phyloP scores from a whole-genome alignment of 805 yeast genomes.

The Metschnikowia vanudenii region DNA sequence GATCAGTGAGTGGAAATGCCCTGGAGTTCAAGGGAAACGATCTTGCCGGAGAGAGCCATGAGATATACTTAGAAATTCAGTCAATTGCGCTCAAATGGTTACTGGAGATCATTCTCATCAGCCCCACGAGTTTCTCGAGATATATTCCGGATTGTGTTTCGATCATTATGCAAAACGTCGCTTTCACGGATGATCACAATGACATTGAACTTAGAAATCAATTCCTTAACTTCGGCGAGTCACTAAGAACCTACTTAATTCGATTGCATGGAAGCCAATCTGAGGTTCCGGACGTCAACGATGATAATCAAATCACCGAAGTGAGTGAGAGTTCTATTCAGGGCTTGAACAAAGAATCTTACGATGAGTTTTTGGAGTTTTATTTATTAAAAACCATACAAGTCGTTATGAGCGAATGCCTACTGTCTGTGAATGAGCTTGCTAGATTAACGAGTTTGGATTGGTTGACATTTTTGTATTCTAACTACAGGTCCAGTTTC shows the following conservation, averaged over 20 bases:
- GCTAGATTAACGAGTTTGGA: slow-evolving; percentile 83
- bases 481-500: slow-evolving; percentile 48
- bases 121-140: slow-evolving; percentile 72
- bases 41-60: slow-evolving; percentile 37
- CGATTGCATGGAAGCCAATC: slow-evolving; percentile 28
- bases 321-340: slow-evolving; percentile 54
- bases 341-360: slow-evolving; percentile 40
- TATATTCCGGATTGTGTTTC: slow-evolving; percentile 74
- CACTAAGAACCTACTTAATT: slow-evolving; percentile 33
- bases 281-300: slow-evolving; percentile 9
- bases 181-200: slow-evolving; percentile 35
- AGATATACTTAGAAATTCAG: slow-evolving; percentile 58
- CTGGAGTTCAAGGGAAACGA: slow-evolving; percentile 24
- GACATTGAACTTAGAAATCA: slow-evolving; percentile 38
- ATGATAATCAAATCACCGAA: slow-evolving; percentile 28
- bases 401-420: slow-evolving; percentile 63
- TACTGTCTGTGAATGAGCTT: slow-evolving; percentile 54
- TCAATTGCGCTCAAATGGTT: slow-evolving; percentile 82
- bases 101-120: slow-evolving; percentile 63
- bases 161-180: slow-evolving; percentile 50
- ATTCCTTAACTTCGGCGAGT: slow-evolving; percentile 35
- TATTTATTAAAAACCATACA: slow-evolving; percentile 55
- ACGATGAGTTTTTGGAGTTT: slow-evolving; percentile 41
- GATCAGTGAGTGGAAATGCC: background rate
- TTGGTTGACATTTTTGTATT: slow-evolving; percentile 83